These are phyloP conservation scores for Auriculariales sp. DNA, from an alignment of 768 basidiomycete genomes.

Conservation along the genomic window DNA sequence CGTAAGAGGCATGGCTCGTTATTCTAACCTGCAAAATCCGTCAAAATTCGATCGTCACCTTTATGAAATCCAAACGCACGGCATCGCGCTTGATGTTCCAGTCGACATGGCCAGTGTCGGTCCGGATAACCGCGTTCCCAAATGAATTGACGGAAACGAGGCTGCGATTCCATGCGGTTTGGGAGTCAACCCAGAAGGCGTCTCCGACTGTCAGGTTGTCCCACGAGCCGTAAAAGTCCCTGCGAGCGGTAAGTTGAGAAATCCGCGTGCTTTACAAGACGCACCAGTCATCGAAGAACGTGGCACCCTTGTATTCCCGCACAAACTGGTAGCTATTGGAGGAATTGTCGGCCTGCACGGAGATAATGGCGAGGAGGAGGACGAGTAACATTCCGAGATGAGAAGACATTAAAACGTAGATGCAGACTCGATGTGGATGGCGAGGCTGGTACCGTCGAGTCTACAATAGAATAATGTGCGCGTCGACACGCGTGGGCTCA, in stretches of 20 bases:
- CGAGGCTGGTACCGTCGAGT: too few relatives aligned
- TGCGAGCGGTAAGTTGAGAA: too few relatives aligned
- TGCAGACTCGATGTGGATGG: too few relatives aligned
- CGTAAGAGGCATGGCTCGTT: background rate
- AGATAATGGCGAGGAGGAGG: too few relatives aligned
- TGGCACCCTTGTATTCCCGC: slow-evolving; percentile 9
- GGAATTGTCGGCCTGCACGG: too few relatives aligned
- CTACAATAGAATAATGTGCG: too few relatives aligned
- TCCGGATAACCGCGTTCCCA: background rate
- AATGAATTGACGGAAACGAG: background rate
- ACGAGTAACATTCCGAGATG: too few relatives aligned
- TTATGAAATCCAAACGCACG: background rate
- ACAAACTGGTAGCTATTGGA: slow-evolving; percentile 12
- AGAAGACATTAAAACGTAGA: too few relatives aligned
- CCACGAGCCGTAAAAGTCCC: slow-evolving; percentile 6
- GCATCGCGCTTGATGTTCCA: background rate
- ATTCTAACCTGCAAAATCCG: background rate
- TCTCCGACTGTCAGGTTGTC: background rate
- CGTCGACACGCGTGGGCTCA: too few relatives aligned
- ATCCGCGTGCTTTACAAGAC: too few relatives aligned
- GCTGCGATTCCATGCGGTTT: background rate
- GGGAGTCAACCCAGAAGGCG: background rate
- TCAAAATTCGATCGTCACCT: background rate
- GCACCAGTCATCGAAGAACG: slow-evolving; percentile 16
- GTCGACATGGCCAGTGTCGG: background rate